Evolutionary conservation across 345 rosid genomes (phyloP), one percentile per base, ranked within the genome.

Genomic region (Eucalyptus cloeziana): DNA sequence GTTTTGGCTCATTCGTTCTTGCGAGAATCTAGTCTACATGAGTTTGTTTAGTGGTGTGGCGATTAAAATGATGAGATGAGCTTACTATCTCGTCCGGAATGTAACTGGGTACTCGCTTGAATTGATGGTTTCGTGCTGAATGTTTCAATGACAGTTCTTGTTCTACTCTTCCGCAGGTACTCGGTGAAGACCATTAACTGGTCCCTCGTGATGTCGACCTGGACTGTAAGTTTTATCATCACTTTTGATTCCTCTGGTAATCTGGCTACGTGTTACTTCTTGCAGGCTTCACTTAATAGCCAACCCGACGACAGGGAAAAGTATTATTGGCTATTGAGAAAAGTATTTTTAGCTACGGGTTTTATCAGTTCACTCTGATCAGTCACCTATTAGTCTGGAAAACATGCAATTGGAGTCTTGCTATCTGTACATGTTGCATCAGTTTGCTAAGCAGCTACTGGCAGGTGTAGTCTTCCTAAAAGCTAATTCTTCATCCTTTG

Each of bases 191-290:
- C 98, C 44, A 50, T 95, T 88, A 89, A 92, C 87, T 96, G 98
- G 98, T 95, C 98, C 45, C 92, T 97, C 88, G 90, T 96, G 87
- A 96, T 96, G 97, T 96, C 99, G 52, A 90, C 94, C 83, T 94
- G 95, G 92, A 97, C 96, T 24, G 99, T 96, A 91, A 94, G 94
- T 90, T 52, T 85, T 43, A 71, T 76, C 13, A 30, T 85, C 31
- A 17, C 80, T 13, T 31, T 49, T 86, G 21, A 27, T 86, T 58
- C 8, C 71, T 27, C 12, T 60, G 76, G 10, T 40, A 47, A 50
- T 22, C 12, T 83, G 62, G 11, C 79, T 33, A 87, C 25, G 31
- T 3, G 40, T 27, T 31, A 19, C 47, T 37, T 71, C 47, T 40
- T 76, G 85, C 85, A 40, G 85, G 64, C 9, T 45, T 8, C 13